These are phyloP conservation scores for Medicago truncatula DNA, from an alignment of 306 rosid species.

Conservation along the genomic window MtrunA17r5.0-ANR NC_053046.1:3129001-3129500, in stretches of 20 bases:
- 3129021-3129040: slow-evolving; percentile 55
- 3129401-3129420: no score
- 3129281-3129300: no score
- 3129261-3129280: no score
- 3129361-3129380: no score
- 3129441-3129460: no score
- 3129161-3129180: slow-evolving; percentile 74
- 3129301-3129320: not conserved
- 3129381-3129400: no score
- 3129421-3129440: no score
- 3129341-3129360: not conserved
- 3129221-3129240: slow-evolving; percentile 74
- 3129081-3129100: slow-evolving; percentile 65
- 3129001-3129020: slow-evolving; percentile 12
- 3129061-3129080: slow-evolving; percentile 68
- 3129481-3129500: no score
- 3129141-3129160: slow-evolving; percentile 82
- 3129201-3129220: slow-evolving; percentile 90
- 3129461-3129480: no score
- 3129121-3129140: slow-evolving; percentile 95
- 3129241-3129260: not conserved
- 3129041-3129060: slow-evolving; percentile 85
- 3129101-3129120: slow-evolving; percentile 86
- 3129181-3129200: slow-evolving; percentile 93
- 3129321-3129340: not conserved